A percentile compares a stretch with the other conserved stretches of the same genome.
Evolutionary conservation across 805 yeast genomes (phyloP).

Genomic region (Sungouiozyma ichnusensis): DNA sequence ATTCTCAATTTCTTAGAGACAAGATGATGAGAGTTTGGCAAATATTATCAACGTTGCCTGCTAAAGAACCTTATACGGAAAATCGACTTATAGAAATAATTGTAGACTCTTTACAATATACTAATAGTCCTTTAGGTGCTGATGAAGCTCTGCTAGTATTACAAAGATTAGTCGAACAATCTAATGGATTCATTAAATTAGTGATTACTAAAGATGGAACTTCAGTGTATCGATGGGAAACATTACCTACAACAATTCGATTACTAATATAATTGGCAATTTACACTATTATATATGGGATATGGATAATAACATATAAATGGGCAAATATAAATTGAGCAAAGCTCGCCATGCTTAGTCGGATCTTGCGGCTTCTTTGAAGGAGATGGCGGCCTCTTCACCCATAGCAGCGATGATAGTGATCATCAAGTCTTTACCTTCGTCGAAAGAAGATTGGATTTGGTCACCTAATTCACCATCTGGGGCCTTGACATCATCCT

Average conservation of each 20-base stretch:
- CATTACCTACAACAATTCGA: slow-evolving; percentile 3
- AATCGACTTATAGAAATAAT: slow-evolving; percentile 19
- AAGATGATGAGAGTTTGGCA: slow-evolving; percentile 25
- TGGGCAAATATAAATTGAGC: neutral
- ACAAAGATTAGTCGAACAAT: slow-evolving; percentile 11
- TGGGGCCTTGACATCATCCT: slow-evolving; percentile 98
- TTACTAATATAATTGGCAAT: neutral
- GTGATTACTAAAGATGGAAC: slow-evolving; percentile 20
- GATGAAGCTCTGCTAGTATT: slow-evolving; percentile 20
- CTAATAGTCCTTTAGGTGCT: slow-evolving; percentile 26
- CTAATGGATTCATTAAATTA: slow-evolving; percentile 11
- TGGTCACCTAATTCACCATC: slow-evolving; percentile 96
- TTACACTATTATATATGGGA: neutral
- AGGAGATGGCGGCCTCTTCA: slow-evolving; percentile 98
- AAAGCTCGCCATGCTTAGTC: slow-evolving; percentile 15
- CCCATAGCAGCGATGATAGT: slow-evolving; percentile 98
- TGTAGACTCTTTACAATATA: slow-evolving; percentile 25
- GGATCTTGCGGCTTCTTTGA: slow-evolving; percentile 93
- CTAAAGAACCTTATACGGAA: slow-evolving; percentile 21
- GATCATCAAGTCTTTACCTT: slow-evolving; percentile 94
- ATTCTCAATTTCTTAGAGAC: slow-evolving; percentile 19
- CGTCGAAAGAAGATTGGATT: slow-evolving; percentile 88
- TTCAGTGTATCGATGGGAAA: slow-evolving; percentile 23
- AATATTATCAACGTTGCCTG: slow-evolving; percentile 16
- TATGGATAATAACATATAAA: neutral